Conservation (phyloP, 345 rosid species). For the Jatropha curcas region DNA sequence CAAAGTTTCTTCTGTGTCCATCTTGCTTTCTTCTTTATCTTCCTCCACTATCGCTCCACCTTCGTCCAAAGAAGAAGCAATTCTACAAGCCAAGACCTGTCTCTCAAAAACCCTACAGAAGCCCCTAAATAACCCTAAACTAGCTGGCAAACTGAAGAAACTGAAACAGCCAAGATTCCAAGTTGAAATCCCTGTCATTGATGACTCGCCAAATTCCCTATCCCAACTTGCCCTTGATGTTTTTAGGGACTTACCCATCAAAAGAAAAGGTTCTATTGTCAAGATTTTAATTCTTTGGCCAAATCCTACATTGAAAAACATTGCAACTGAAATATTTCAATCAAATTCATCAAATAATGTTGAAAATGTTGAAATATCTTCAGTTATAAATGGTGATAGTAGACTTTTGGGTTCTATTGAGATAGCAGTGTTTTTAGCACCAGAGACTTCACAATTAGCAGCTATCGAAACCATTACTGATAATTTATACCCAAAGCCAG, state of each 20-base stretch:
- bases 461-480: slow-evolving; percentile 41
- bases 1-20: slow-evolving; percentile 26
- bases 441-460: slow-evolving; percentile 52
- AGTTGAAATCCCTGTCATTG: slow-evolving; percentile 68
- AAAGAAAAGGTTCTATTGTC: slow-evolving; percentile 55
- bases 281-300: slow-evolving; percentile 63
- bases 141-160: slow-evolving; percentile 67
- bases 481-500: slow-evolving; percentile 55
- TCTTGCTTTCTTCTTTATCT: slow-evolving; percentile 45
- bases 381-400: slow-evolving; percentile 23
- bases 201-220: slow-evolving; percentile 63
- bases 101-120: slow-evolving; percentile 63
- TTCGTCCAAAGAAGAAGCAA: slow-evolving; percentile 73
- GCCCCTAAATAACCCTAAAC: slow-evolving; percentile 77
- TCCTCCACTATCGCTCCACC: slow-evolving; percentile 48
- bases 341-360: slow-evolving; percentile 32
- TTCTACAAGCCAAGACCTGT: slow-evolving; percentile 75
- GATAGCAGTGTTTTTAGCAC: slow-evolving; percentile 66
- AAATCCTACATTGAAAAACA: slow-evolving; percentile 27
- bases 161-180: slow-evolving; percentile 72
- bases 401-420: slow-evolving; percentile 47
- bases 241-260: slow-evolving; percentile 51
- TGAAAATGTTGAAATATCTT: slow-evolving; percentile 42
- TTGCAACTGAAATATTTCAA: slow-evolving; percentile 43
- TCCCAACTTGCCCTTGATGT: slow-evolving; percentile 55